A percentile compares a stretch with the other conserved stretches of the same genome.
Evolutionary conservation across 768 basidiomycete genomes (phyloP).

Genomic region (Serendipita sp.): DNA sequence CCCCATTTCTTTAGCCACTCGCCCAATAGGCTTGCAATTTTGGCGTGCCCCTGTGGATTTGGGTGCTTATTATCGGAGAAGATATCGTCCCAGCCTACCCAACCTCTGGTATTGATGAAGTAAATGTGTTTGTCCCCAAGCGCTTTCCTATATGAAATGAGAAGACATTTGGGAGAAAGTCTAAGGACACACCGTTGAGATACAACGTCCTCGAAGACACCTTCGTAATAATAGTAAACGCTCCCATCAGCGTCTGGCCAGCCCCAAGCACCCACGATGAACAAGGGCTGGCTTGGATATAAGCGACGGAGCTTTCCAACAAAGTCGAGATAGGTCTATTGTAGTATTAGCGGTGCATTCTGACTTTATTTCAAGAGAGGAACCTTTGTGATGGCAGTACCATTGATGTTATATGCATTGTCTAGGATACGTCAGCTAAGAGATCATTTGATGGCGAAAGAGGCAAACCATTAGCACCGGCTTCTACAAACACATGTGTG

Average conservation of each 20-base stretch:
- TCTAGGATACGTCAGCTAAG: conserved; percentile 15
- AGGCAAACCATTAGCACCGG: not conserved
- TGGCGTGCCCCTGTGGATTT: conserved; percentile 28
- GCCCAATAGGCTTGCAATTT: conserved; percentile 31
- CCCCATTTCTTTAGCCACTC: conserved; percentile 34
- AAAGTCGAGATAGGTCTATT: conserved; percentile 17
- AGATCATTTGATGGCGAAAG: conserved; percentile 26
- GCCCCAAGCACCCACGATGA: conserved; percentile 42
- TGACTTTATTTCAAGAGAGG: not conserved
- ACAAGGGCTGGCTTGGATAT: conserved; percentile 30
- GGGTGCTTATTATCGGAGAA: conserved; percentile 32
- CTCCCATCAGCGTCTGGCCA: conserved; percentile 37
- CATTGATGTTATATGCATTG: conserved; percentile 32
- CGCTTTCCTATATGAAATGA: conserved; percentile 17
- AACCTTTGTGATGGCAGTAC: conserved; percentile 20
- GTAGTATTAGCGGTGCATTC: not conserved
- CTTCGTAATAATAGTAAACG: conserved; percentile 29
- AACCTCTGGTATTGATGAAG: conserved; percentile 40
- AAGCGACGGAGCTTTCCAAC: conserved; percentile 27
- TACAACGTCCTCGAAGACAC: conserved; percentile 31
- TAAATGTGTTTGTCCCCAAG: conserved; percentile 32
- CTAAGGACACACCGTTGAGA: conserved; percentile 19
- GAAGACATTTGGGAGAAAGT: not conserved
- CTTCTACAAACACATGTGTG: conserved; percentile 38
- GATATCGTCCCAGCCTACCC: conserved; percentile 35